phyloP scores from a whole-genome alignment of 345 rosid genomes.

The Hirschfeldia incana region DNA sequence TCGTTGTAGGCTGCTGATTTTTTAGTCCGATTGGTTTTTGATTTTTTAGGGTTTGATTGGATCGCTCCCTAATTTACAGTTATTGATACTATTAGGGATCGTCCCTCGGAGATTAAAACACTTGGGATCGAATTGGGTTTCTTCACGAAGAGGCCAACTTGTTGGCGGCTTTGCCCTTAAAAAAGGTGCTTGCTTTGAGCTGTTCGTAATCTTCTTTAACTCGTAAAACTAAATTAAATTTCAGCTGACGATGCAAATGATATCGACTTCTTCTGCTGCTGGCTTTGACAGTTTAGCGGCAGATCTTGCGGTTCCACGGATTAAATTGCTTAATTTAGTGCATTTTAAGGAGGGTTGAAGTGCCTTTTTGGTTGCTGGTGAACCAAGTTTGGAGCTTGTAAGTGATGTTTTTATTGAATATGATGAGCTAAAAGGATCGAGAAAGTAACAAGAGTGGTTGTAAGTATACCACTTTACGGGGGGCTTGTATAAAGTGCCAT shows the following conservation, averaged over 20 bases:
- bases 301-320: constrained; percentile 18
- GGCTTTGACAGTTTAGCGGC: constrained; percentile 29
- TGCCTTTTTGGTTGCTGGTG: constrained; percentile 21
- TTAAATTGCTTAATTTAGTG: background rate
- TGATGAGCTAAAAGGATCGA: constrained; percentile 53
- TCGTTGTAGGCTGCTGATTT: constrained; percentile 15
- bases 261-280: constrained; percentile 29
- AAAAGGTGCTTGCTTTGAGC: constrained; percentile 29
- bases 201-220: constrained; percentile 2
- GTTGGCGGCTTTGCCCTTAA: constrained; percentile 24
- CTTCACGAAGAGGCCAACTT: constrained; percentile 18
- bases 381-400: constrained; percentile 42
- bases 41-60: constrained; percentile 51
- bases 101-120: constrained; percentile 29
- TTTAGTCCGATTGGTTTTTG: constrained; percentile 23
- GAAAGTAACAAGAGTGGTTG: constrained; percentile 40
- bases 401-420: constrained; percentile 47
- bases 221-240: background rate
- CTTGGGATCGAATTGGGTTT: constrained; percentile 23
- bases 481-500: constrained; percentile 46
- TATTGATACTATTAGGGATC: constrained; percentile 41
- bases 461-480: constrained; percentile 39
- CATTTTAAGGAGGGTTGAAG: background rate
- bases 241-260: constrained; percentile 30
- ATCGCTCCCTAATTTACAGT: constrained; percentile 40